Percentiles rank a stretch among this genome's conserved stretches.
These are phyloP conservation scores for Ophiocordyceps camponoti-leonardi DNA, from an alignment of 2,329 filamentous ascomycete species.

Conservation along the genomic window DNA sequence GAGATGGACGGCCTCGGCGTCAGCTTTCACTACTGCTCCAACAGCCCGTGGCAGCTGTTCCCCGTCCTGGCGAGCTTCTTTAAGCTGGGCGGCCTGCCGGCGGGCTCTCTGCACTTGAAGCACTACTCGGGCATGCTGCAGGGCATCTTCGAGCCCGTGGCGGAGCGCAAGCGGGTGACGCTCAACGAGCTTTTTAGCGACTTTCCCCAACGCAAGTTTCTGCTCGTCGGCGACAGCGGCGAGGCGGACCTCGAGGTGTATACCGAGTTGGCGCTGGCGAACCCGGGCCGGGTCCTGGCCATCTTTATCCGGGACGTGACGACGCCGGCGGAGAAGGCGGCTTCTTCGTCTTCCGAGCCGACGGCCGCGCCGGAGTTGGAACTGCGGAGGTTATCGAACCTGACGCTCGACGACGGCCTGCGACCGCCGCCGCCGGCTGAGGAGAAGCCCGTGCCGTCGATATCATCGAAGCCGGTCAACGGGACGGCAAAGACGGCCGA, in stretches of 20 bases:
- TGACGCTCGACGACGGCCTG: conserved; percentile 8
- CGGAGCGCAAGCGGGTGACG: conserved; percentile 81
- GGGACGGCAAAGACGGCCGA: conserved; percentile 25
- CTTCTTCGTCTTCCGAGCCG: conserved; percentile 57
- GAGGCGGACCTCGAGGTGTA: conserved; percentile 96
- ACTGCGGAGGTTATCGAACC: conserved; percentile 10
- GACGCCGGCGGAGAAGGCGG: conserved; percentile 48
- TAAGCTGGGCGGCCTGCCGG: conserved; percentile 59
- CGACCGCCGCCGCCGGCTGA: background rate
- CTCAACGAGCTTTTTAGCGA: conserved; percentile 74
- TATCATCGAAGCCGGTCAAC: conserved; percentile 3
- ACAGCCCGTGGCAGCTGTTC: conserved; percentile 95
- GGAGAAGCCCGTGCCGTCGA: conserved; percentile 3
- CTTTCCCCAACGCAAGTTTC: conserved; percentile 77
- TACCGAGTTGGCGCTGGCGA: conserved; percentile 72
- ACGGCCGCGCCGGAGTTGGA: conserved; percentile 14
- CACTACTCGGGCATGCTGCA: conserved; percentile 95
- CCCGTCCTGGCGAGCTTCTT: conserved; percentile 81
- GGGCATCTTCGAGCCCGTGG: conserved; percentile 93
- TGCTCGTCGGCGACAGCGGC: conserved; percentile 87
- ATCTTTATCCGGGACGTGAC: conserved; percentile 96
- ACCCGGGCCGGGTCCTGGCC: conserved; percentile 67
- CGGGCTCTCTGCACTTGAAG: conserved; percentile 86
- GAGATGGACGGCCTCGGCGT: conserved; percentile 65
- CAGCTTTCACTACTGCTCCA: conserved; percentile 92